Evolutionary conservation across 495 filamentous ascomycete species (phyloP).

Genomic region (Aspergillus ostianus): DNA sequence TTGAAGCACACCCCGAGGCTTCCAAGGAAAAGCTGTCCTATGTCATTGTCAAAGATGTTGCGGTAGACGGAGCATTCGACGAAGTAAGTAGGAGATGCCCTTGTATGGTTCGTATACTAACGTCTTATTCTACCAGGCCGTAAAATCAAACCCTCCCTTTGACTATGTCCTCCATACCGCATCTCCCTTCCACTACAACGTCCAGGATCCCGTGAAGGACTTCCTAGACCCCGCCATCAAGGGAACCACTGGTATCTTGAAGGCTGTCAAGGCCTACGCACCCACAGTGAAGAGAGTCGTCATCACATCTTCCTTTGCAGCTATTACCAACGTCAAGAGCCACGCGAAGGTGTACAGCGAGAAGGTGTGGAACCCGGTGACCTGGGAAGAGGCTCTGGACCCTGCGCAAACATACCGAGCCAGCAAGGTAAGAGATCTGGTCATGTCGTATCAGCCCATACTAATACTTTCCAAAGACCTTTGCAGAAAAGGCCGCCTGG

Average conservation of each 20-base stretch:
- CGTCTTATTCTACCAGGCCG: slow-evolving; percentile 36
- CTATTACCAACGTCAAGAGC: slow-evolving; percentile 57
- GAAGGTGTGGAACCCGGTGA: slow-evolving; percentile 81
- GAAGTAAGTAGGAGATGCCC: slow-evolving; percentile 47
- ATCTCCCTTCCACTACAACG: slow-evolving; percentile 76
- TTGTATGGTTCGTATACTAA: too few relatives aligned
- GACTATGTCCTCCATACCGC: slow-evolving; percentile 89
- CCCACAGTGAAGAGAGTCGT: slow-evolving; percentile 79
- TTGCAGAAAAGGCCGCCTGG: slow-evolving; percentile 74
- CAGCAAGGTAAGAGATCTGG: slow-evolving; percentile 50
- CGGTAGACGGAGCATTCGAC: slow-evolving; percentile 71
- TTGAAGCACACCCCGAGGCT: slow-evolving; percentile 59
- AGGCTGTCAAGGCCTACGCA: slow-evolving; percentile 69
- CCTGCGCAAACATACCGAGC: slow-evolving; percentile 63
- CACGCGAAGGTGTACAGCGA: slow-evolving; percentile 63
- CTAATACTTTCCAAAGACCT: slow-evolving; percentile 34
- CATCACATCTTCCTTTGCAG: slow-evolving; percentile 83
- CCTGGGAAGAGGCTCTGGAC: slow-evolving; percentile 62
- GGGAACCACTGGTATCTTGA: slow-evolving; percentile 79
- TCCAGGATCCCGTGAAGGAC: slow-evolving; percentile 71
- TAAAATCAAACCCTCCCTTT: slow-evolving; percentile 68
- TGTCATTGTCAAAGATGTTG: slow-evolving; percentile 81
- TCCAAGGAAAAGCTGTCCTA: slow-evolving; percentile 67
- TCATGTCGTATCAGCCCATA: not conserved
- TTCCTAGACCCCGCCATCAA: slow-evolving; percentile 81